Percentiles rank a stretch among this genome's conserved stretches.
These are phyloP conservation scores for Wickerhamomyces chambardii DNA, from an alignment of 805 yeast species.

Conservation along the genomic window DNA sequence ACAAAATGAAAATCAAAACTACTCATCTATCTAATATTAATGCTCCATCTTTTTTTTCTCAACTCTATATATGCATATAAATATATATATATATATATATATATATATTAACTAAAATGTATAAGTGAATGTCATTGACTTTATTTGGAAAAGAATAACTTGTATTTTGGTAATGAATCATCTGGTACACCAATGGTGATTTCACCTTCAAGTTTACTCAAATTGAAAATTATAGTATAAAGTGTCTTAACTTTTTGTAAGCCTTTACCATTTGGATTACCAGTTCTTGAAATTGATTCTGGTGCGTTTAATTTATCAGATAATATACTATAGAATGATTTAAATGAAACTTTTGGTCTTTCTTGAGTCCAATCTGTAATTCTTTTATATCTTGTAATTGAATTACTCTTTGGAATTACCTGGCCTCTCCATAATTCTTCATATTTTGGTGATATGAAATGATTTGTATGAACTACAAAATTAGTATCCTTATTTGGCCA, in stretches of 20 bases:
- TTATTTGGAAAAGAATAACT: slow-evolving; percentile 1
- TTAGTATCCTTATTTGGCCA: slow-evolving; percentile 6
- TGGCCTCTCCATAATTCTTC: slow-evolving; percentile 3
- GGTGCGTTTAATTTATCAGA: slow-evolving; percentile 11
- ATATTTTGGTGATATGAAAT: slow-evolving; percentile 6
- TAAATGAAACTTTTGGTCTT: slow-evolving; percentile 7
- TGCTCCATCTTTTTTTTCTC: no score
- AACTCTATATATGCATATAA: no score
- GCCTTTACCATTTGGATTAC: slow-evolving; percentile 8
- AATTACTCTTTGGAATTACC: slow-evolving; percentile 8
- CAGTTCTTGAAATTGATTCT: slow-evolving; percentile 12
- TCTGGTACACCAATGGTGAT: slow-evolving; percentile 10
- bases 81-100: no score
- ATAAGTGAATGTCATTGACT: no score
- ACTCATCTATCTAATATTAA: slow-evolving; percentile 6
- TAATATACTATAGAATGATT: slow-evolving; percentile 11
- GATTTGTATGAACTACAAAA: slow-evolving; percentile 18
- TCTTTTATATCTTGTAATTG: slow-evolving; percentile 9
- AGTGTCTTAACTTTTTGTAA: slow-evolving; percentile 9
- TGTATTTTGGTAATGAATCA: slow-evolving; percentile 6
- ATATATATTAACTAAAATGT: no score
- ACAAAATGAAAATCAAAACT: slow-evolving; percentile 9
- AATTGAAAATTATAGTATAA: slow-evolving; percentile 11
- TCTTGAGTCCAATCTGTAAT: slow-evolving; percentile 7
- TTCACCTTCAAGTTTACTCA: slow-evolving; percentile 6